A percentile compares a stretch with the other conserved stretches of the same genome.
These are phyloP conservation scores for Beta lomatogona DNA, from an alignment of 179 eudicot species.

Conservation along the genomic window DNA sequence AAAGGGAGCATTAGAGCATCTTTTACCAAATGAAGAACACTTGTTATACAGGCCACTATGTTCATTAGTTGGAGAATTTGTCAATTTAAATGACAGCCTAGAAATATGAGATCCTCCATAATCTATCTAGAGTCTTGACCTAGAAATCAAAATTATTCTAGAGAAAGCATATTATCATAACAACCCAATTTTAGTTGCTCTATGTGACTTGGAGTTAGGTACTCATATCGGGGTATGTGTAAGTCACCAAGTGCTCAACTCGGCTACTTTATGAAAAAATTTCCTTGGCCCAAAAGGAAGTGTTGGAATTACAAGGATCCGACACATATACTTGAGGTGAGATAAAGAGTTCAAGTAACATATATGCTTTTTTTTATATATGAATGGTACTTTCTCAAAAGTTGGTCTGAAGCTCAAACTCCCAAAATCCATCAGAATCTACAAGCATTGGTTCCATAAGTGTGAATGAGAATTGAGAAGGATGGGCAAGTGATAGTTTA, in stretches of 20 bases:
- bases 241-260: too few species aligned
- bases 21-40: neutral
- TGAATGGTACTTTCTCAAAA: neutral
- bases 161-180: neutral
- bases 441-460: neutral
- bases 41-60: neutral
- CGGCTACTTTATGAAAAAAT: too few species aligned
- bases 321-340: too few species aligned
- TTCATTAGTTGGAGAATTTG: neutral
- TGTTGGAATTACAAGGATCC: too few species aligned
- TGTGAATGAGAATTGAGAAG: constrained; percentile 7
- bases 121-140: neutral
- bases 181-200: neutral
- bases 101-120: neutral
- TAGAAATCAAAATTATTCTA: neutral
- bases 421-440: neutral
- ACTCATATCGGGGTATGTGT: too few species aligned
- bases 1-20: neutral
- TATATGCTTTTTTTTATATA: neutral
- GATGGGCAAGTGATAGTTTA: constrained; percentile 12
- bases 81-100: neutral
- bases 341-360: too few species aligned
- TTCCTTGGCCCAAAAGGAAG: too few species aligned
- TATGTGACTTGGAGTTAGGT: too few species aligned
- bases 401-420: neutral